phyloP scores from a whole-genome alignment of 257 asterid genomes.

The Nyctanthes arbortristis region DNA sequence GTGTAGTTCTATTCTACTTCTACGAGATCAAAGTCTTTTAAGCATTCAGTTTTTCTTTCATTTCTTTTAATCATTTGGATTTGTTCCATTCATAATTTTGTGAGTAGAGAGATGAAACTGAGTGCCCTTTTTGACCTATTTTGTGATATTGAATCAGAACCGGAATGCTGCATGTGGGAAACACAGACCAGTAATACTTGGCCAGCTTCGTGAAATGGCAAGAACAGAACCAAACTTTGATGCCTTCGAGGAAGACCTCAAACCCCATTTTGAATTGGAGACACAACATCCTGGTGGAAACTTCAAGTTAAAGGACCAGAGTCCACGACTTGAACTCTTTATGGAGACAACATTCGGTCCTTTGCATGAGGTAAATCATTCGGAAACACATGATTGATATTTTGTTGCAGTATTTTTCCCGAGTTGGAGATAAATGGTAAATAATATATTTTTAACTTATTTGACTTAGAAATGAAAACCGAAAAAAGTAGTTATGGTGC shows the following conservation, averaged over 20 bases:
- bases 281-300: constrained; percentile 35
- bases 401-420: no score
- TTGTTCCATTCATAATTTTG: background rate
- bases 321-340: constrained; percentile 29
- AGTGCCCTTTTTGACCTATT: constrained; percentile 19
- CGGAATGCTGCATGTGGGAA: constrained; percentile 86
- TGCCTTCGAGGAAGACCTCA: constrained; percentile 46
- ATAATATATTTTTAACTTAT: no score
- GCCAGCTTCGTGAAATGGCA: constrained; percentile 76
- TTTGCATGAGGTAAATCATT: constrained; percentile 51
- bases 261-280: constrained; percentile 34
- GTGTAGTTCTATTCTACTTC: no score
- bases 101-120: no score
- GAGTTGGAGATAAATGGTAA: no score
- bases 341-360: constrained; percentile 38
- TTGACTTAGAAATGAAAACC: no score
- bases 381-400: background rate
- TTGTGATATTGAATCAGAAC: constrained; percentile 50
- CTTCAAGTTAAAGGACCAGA: constrained; percentile 27
- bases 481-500: constrained; percentile 12
- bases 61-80: background rate
- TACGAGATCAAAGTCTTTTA: no score
- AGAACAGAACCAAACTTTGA: constrained; percentile 56
- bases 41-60: no score
- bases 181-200: constrained; percentile 74